Evolutionary conservation across 2,329 filamentous ascomycete genomes (phyloP), one percentile per base, ranked within the genome.

Genomic region (Hypoxylon sp.): DNA sequence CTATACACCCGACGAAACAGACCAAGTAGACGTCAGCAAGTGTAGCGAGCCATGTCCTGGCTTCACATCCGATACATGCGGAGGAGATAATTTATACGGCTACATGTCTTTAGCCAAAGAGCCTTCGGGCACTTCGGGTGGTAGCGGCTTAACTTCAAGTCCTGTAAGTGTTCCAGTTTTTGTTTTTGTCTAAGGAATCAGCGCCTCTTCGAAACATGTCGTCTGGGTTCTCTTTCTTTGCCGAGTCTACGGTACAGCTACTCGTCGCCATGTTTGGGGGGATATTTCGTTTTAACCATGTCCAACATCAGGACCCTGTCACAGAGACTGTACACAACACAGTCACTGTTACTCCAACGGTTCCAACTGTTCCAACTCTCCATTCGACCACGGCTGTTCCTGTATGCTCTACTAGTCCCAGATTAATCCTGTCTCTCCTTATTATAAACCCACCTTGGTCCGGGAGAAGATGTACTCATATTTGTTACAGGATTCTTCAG

Each of bases 31-130:
- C 21, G 78, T 79, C 1, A 71, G 69, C 35, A 73, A 85, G 21
- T 95, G 92, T 79, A 79, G 84, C 70, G 78, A 77, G 0, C 55
- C 79, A 15, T 95, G 92, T 73, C 91, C 91, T 7, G 92, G 91
- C n/a, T 95, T 86, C 75, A 87, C 87, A 0, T 35, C 57, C 1
- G 91, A 94, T 69, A 79, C 82, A 10, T 95, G 92, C 74, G 92
- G 92, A 67, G 88, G 87, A 37, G 71, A 83, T 32, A 83, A 82
- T 51, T 74, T 89, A 2, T 95, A 82, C 74, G 91, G 89, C 54
- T 95, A 95, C 77, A 84, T 94, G 60, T 74, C 82, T 24, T 79
- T 92, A 13, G 78, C 76, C 58, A 82, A 80, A 31, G 63, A 80
- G 13, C 86, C 90, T 2, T 87, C 87, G 4, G 90, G 91, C 42